A percentile compares a stretch with the other conserved stretches of the same genome.
phyloP scores from a whole-genome alignment of 352 stramenopile genomes.

The Albugo candida region DNA sequence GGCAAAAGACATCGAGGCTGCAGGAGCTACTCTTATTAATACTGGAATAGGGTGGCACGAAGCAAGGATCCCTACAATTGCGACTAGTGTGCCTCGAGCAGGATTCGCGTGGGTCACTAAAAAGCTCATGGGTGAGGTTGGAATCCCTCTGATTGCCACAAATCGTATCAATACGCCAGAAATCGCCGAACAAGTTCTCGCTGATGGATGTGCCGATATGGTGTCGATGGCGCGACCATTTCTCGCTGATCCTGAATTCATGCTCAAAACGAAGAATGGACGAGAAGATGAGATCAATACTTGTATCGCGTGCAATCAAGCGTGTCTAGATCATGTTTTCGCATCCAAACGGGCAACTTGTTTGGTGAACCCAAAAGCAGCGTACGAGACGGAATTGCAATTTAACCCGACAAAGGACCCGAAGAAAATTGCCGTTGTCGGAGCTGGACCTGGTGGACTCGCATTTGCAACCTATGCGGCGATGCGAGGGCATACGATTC shows the following conservation, averaged over 20 bases:
- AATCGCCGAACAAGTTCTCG: slow-evolving; percentile 80
- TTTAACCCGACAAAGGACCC: slow-evolving; percentile 25
- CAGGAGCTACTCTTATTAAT: slow-evolving; percentile 93
- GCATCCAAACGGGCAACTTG: slow-evolving; percentile 86
- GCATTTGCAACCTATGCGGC: slow-evolving; percentile 79
- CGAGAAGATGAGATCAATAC: slow-evolving; percentile 92
- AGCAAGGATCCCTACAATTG: slow-evolving; percentile 92
- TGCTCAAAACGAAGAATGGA: slow-evolving; percentile 82
- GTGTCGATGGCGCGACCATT: slow-evolving; percentile 84
- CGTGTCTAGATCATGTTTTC: slow-evolving; percentile 96
- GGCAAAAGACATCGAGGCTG: slow-evolving; percentile 80
- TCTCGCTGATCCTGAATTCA: slow-evolving; percentile 87
- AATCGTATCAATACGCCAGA: slow-evolving; percentile 95
- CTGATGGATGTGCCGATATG: slow-evolving; percentile 58
- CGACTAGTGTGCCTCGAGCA: slow-evolving; percentile 86
- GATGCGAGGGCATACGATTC: slow-evolving; percentile 83
- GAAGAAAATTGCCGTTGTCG: slow-evolving; percentile 79
- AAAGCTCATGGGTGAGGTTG: slow-evolving; percentile 76
- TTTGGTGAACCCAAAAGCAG: slow-evolving; percentile 90
- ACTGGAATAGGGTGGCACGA: slow-evolving; percentile 98
- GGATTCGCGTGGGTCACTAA: slow-evolving; percentile 90
- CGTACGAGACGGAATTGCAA: slow-evolving; percentile 88
- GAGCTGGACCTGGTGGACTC: slow-evolving; percentile 86
- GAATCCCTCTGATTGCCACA: slow-evolving; percentile 88
- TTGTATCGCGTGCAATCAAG: slow-evolving; percentile 93